Conservation (phyloP, 2,329 filamentous ascomycete genomes). For the Curvularia sp. region DNA sequence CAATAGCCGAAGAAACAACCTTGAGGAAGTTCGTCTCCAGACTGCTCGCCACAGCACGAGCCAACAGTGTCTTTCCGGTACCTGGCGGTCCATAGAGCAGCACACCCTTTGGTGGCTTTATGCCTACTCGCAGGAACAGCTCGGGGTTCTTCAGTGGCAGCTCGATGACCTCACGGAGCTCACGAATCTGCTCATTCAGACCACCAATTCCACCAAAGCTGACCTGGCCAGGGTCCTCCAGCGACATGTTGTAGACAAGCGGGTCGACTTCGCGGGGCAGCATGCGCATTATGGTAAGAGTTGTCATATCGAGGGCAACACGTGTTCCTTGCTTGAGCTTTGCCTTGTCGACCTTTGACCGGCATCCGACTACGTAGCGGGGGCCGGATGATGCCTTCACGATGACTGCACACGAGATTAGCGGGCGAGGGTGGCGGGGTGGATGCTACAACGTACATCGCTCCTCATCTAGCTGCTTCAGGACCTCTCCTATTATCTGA, state of each 20-base stretch:
- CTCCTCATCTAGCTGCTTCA: slow-evolving; percentile 99
- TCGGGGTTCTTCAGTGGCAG: slow-evolving; percentile 98
- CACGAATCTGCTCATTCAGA: slow-evolving; percentile 96
- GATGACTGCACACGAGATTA: slow-evolving; percentile 70
- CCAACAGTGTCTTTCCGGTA: slow-evolving; percentile 94
- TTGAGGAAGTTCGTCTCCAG: slow-evolving; percentile 98
- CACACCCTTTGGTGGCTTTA: slow-evolving; percentile 98
- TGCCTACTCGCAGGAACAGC: slow-evolving; percentile 93
- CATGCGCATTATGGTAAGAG: slow-evolving; percentile 99
- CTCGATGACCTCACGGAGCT: slow-evolving; percentile 97
- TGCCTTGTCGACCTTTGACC: slow-evolving; percentile 95
- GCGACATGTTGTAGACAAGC: slow-evolving; percentile 99
- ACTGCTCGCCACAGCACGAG: slow-evolving; percentile 92
- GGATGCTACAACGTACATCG: slow-evolving; percentile 71
- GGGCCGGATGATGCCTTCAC: slow-evolving; percentile 98
- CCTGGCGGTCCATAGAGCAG: slow-evolving; percentile 94
- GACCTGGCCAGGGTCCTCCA: slow-evolving; percentile 96
- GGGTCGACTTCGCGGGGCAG: slow-evolving; percentile 97
- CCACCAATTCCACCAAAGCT: slow-evolving; percentile 98
- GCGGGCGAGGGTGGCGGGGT: slow-evolving; percentile 11
- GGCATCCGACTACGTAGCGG: slow-evolving; percentile 96
- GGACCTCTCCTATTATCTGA: slow-evolving; percentile 97
- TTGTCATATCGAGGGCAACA: slow-evolving; percentile 98
- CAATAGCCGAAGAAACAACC: slow-evolving; percentile 97
- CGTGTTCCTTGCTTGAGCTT: slow-evolving; percentile 98